Conservation (phyloP, 805 yeast species). For the Candida endomychidarum region DNA sequence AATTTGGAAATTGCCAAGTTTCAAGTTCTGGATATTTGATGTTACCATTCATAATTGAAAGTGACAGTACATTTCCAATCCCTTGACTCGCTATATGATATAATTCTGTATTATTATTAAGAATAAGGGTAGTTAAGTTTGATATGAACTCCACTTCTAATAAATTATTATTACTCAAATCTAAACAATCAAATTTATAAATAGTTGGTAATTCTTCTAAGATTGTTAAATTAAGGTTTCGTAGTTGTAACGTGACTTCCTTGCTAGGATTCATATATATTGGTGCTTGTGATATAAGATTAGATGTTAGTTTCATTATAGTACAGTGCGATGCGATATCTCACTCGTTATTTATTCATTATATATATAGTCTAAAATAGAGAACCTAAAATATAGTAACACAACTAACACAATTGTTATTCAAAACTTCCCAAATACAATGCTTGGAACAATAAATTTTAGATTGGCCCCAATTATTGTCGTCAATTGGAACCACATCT, state of each 20-base stretch:
- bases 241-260: conserved; percentile 33
- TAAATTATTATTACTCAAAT: conserved; percentile 76
- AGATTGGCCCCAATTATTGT: conserved; percentile 44
- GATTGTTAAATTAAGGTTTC: conserved; percentile 31
- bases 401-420: conserved; percentile 17
- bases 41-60: conserved; percentile 13
- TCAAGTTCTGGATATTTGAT: conserved; percentile 10
- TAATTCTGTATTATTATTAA: conserved; percentile 56
- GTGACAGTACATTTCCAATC: conserved; percentile 7
- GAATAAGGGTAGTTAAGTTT: conserved; percentile 52
- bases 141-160: conserved; percentile 45
- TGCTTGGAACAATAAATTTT: conserved; percentile 39
- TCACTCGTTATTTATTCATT: background rate
- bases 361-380: no score
- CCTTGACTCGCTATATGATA: conserved; percentile 7
- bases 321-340: background rate
- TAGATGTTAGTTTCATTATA: conserved; percentile 40
- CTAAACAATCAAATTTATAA: conserved; percentile 51
- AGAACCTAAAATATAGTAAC: conserved; percentile 11
- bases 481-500: conserved; percentile 14
- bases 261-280: conserved; percentile 36
- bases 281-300: conserved; percentile 30
- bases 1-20: conserved; percentile 30
- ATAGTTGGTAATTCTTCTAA: conserved; percentile 37
- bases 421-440: conserved; percentile 45